These are phyloP conservation scores for Chrysosporium queenslandicum DNA, from an alignment of 2,329 filamentous ascomycete genomes.

Conservation along the genomic window DNA sequence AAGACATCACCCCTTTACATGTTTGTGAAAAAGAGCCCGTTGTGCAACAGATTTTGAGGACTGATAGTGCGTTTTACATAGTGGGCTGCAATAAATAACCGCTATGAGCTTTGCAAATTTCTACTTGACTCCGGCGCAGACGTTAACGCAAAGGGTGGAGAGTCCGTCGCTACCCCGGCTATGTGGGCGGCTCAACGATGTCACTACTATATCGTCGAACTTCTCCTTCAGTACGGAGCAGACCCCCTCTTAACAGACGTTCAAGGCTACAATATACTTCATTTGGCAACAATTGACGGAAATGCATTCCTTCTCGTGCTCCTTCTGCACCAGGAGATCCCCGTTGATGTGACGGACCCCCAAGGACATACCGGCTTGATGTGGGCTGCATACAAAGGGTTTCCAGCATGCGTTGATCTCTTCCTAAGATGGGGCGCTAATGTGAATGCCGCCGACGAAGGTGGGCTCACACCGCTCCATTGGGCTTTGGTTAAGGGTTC, in stretches of 20 bases:
- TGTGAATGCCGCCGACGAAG: constrained; percentile 80
- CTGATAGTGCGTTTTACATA: constrained; percentile 34
- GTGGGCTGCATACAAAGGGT: constrained; percentile 99
- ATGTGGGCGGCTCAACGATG: constrained; percentile 97
- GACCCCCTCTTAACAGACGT: constrained; percentile 86
- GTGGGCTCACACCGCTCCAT: constrained; percentile 87
- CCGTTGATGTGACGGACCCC: constrained; percentile 79
- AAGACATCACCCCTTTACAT: constrained; percentile 92
- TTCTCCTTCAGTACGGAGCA: constrained; percentile 81
- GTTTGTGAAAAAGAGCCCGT: constrained; percentile 37
- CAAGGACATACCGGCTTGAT: constrained; percentile 91
- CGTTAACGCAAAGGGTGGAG: constrained; percentile 90
- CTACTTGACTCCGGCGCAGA: constrained; percentile 77
- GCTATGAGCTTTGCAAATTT: constrained; percentile 94
- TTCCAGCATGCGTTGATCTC: constrained; percentile 79
- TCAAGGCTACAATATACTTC: constrained; percentile 95
- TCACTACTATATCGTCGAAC: constrained; percentile 91
- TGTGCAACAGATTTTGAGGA: neutral
- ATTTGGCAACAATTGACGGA: constrained; percentile 93
- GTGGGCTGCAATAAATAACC: constrained; percentile 99
- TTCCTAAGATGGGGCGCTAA: constrained; percentile 92
- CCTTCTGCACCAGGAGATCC: constrained; percentile 87
- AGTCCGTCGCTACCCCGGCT: constrained; percentile 83
- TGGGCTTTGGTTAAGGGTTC: constrained; percentile 95
- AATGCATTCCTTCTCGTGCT: constrained; percentile 84